Evolutionary conservation across 1,284 basidiomycete species (phyloP), one percentile per base, ranked within the genome.

Genomic region (Somion occarium): DNA sequence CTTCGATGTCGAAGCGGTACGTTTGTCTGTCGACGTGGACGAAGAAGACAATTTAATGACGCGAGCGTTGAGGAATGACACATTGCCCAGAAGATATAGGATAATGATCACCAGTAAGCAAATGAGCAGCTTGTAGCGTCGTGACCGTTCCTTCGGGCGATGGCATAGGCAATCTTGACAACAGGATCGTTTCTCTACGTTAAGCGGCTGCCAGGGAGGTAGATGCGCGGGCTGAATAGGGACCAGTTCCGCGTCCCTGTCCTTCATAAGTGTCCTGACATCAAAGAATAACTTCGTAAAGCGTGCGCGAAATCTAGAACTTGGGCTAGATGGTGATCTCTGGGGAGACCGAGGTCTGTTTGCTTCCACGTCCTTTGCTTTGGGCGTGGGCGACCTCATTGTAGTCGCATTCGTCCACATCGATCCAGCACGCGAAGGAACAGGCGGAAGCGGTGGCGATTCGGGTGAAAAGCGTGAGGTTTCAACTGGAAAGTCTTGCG

Each of bases 51-150:
- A 56, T 37, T 50, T 52, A 46, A 62, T 55, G 11, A 74, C 62
- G 47, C 69, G 71, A 18, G 72, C 54, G 56, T 76, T 67, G 50
- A 79, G 60, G 53, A 72, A 69, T 43, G 71, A 55, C 26, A 61
- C 51, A 58, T 79, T 71, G 15, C 67, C 70, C 26, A 78, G 63
- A 22, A 79, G 63, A 49, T 72, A 67, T 25, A 79, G 64, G 23
- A 79, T 61, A 30, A 78, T 46, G 48, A 76, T 52, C 48, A 73
- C 56, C 46, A 76, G 57, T 1, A 68, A 50, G 34, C 64, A 27
- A 55, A 68, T 22, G 37, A 74, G 56, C 22, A 67, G 45, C 61
- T 59, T 58, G 57, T 56, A 38, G 22, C 66, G 64, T 48, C 56
- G 4, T 19, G 49, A 66, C 52, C 60, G 66, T 53, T 61, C 67